Evolutionary conservation across 495 filamentous ascomycete genomes (phyloP).

Genomic region (Penicillium canariense): DNA sequence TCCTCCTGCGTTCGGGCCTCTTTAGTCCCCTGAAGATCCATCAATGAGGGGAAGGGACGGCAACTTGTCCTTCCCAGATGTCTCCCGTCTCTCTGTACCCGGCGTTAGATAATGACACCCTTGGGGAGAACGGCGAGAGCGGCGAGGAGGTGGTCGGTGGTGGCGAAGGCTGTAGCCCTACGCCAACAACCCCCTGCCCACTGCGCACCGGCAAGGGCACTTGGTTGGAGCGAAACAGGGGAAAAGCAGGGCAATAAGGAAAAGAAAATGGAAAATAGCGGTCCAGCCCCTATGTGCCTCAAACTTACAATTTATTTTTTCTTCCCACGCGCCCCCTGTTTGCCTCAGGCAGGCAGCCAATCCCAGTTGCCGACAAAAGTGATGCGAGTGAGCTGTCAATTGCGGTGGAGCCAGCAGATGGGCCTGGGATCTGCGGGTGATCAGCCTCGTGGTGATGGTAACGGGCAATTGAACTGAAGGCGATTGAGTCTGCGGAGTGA

Average conservation of each 20-base stretch:
- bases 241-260: not conserved
- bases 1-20: slow-evolving; percentile 46
- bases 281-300: not conserved
- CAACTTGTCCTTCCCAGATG: not conserved
- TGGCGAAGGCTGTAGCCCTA: slow-evolving; percentile 13
- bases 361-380: slow-evolving; percentile 28
- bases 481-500: not conserved
- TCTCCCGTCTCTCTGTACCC: not conserved
- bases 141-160: not conserved
- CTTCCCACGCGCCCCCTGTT: slow-evolving; percentile 20
- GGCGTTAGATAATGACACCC: slow-evolving; percentile 9
- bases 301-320: slow-evolving; percentile 11
- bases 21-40: slow-evolving; percentile 50
- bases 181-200: slow-evolving; percentile 6
- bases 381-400: slow-evolving; percentile 37
- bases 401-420: slow-evolving; percentile 25
- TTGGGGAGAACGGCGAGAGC: not conserved
- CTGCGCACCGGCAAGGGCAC: slow-evolving; percentile 2
- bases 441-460: slow-evolving; percentile 23
- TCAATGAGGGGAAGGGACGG: slow-evolving; percentile 15
- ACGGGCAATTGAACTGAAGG: not conserved
- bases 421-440: slow-evolving; percentile 25
- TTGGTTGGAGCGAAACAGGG: not conserved
- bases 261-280: slow-evolving; percentile 2
- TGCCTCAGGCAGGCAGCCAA: slow-evolving; percentile 37